Evolutionary conservation across 2,329 filamentous ascomycete genomes (phyloP).

Genomic region (Sordariomycetes sp.): DNA sequence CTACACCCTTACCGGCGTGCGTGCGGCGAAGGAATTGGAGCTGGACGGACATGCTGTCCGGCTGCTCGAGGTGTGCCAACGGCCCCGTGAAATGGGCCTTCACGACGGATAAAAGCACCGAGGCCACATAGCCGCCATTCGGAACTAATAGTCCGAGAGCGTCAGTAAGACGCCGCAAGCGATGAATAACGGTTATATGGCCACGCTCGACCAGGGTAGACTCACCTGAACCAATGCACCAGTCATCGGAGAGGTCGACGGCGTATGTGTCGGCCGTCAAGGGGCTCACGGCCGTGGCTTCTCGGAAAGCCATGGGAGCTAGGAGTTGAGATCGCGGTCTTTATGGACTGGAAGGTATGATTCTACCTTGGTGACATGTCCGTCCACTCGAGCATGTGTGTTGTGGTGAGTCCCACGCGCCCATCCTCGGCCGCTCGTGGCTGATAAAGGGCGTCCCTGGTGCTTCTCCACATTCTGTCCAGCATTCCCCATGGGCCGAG

Average conservation of each 20-base stretch:
- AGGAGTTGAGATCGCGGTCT: neutral
- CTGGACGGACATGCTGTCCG: constrained; percentile 25
- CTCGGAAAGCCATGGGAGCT: constrained; percentile 5
- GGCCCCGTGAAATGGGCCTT: constrained; percentile 14
- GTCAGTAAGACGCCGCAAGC: neutral
- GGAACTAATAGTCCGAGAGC: constrained; percentile 19
- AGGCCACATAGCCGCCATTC: constrained; percentile 34
- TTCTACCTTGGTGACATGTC: neutral
- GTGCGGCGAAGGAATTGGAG: constrained; percentile 30
- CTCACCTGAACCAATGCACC: constrained; percentile 14
- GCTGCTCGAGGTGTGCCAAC: constrained; percentile 19
- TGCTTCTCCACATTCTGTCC: too few relatives aligned
- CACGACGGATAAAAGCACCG: constrained; percentile 25
- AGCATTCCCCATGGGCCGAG: too few relatives aligned
- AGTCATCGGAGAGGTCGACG: constrained; percentile 11
- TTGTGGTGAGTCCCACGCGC: too few relatives aligned
- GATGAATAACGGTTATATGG: neutral
- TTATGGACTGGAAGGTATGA: neutral
- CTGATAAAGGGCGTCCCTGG: too few relatives aligned
- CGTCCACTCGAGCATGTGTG: too few relatives aligned
- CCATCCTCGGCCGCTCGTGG: too few relatives aligned
- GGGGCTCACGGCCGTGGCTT: constrained; percentile 11
- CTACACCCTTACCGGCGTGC: constrained; percentile 21
- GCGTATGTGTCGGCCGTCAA: constrained; percentile 15
- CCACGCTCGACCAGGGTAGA: neutral